Conservation (phyloP, 768 basidiomycete species). For the Psilocybe subaeruginosa region DNA sequence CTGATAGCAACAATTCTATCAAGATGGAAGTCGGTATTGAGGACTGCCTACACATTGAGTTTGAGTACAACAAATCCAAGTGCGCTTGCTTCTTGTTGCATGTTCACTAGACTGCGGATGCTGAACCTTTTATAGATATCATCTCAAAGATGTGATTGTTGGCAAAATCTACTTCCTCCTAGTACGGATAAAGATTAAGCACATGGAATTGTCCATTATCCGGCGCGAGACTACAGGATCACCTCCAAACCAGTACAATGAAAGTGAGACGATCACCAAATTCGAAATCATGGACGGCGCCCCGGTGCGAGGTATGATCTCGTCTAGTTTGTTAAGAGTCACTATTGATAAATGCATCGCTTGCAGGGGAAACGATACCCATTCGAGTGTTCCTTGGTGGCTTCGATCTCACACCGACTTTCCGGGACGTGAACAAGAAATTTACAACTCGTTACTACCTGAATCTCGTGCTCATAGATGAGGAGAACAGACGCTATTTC, state of each 20-base stretch:
- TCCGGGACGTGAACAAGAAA: slow-evolving; percentile 99
- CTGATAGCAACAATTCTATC: slow-evolving; percentile 96
- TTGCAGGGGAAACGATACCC: slow-evolving; percentile 92
- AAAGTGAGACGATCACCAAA: slow-evolving; percentile 98
- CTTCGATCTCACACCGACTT: slow-evolving; percentile 97
- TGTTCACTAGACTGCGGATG: background rate
- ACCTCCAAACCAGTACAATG: slow-evolving; percentile 99
- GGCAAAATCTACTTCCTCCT: slow-evolving; percentile 99
- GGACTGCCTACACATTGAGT: slow-evolving; percentile 98
- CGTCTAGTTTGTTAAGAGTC: background rate
- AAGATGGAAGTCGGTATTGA: slow-evolving; percentile 99
- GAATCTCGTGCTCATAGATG: slow-evolving; percentile 96
- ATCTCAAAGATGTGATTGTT: slow-evolving; percentile 97
- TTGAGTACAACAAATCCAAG: slow-evolving; percentile 99
- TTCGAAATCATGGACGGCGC: slow-evolving; percentile 99
- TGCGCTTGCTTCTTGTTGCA: slow-evolving; percentile 39
- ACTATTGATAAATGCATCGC: background rate
- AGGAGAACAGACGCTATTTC: slow-evolving; percentile 97
- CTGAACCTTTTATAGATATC: slow-evolving; percentile 67
- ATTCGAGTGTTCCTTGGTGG: slow-evolving; percentile 97
- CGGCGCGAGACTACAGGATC: slow-evolving; percentile 96
- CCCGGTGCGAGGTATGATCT: slow-evolving; percentile 80
- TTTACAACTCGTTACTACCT: slow-evolving; percentile 97
- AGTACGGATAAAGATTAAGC: slow-evolving; percentile 99
- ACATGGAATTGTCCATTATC: slow-evolving; percentile 99